Conservation (phyloP, 352 stramenopile species). For the Globisporangium mamillatum region DNA sequence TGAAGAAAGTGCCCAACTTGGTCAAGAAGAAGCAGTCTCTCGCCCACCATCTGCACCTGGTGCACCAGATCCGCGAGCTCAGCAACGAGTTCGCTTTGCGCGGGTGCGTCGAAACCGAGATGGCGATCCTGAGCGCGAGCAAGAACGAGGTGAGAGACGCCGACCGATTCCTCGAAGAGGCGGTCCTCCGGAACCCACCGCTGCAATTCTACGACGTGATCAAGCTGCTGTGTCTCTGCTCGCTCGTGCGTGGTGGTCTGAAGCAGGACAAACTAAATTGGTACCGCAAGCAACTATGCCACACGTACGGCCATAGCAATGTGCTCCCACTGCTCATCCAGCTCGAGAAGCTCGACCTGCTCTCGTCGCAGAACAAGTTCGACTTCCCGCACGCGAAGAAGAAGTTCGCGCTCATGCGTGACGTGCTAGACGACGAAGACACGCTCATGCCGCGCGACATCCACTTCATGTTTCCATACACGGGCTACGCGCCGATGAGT, state of each 20-base stretch:
- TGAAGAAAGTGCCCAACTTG: slow-evolving; percentile 66
- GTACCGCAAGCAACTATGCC: slow-evolving; percentile 75
- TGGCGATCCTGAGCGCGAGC: slow-evolving; percentile 70
- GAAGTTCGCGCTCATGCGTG: slow-evolving; percentile 37
- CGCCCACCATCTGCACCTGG: slow-evolving; percentile 60
- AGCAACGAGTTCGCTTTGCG: slow-evolving; percentile 59
- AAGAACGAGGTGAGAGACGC: slow-evolving; percentile 56
- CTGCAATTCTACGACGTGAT: slow-evolving; percentile 70
- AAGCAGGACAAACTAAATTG: slow-evolving; percentile 53
- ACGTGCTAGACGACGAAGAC: slow-evolving; percentile 48
- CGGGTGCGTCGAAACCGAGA: slow-evolving; percentile 74
- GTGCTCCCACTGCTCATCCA: slow-evolving; percentile 65
- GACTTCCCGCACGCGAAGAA: slow-evolving; percentile 57
- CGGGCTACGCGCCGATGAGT: slow-evolving; percentile 81
- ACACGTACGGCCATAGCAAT: slow-evolving; percentile 76
- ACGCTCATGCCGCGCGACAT: slow-evolving; percentile 56
- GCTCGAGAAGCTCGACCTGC: slow-evolving; percentile 69
- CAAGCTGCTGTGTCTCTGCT: slow-evolving; percentile 75
- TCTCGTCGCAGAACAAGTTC: slow-evolving; percentile 58
- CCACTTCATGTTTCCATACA: slow-evolving; percentile 86
- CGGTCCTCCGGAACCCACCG: slow-evolving; percentile 61
- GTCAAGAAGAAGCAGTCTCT: slow-evolving; percentile 73
- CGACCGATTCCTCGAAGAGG: slow-evolving; percentile 68
- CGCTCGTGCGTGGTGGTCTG: slow-evolving; percentile 62
- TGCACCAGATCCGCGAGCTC: slow-evolving; percentile 54